Evolutionary conservation across 108 stramenopile genomes (phyloP), one percentile per base, ranked within the genome.

Genomic region (Aureococcus anophagefferens): DNA sequence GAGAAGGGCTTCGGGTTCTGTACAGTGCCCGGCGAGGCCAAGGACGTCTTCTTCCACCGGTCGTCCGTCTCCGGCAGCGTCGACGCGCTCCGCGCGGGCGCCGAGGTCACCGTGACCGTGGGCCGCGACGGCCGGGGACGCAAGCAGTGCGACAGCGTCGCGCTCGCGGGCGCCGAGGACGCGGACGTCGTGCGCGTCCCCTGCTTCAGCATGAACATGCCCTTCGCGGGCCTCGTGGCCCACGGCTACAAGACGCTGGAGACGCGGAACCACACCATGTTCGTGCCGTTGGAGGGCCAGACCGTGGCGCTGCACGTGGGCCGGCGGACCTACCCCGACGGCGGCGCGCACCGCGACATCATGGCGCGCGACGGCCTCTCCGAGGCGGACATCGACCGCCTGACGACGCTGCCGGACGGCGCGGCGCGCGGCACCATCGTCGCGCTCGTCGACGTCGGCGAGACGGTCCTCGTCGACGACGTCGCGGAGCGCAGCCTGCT

Each of bases 211-310:
- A 90, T 92, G 91, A 89, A 87, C 68, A 70, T 85, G 68, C 91
- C 91, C 17, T 92, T 90, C 74, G 88, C 87, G 0, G 88, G 89
- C 11, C 72, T 92, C 33, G 71, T 92, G n/a, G 81, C 84, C 16
- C 89, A 90, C 77, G 91, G 88, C 30, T 80, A 85, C 79, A 92
- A 92, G 68, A 88, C 86, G 25, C 62, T 92, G 7, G 91, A 92
- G 73, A 84, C 86, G 21, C 77, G 91, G 11, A 92, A 92, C 72
- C 85, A 88, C 25, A 87, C 89, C 28, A 90, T 92, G 88, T 92
- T 92, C 72, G 75, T 75, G 32, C 71, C 79, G 33, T 87, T 88
- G 64, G 81, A 84, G 63, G 91, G 91, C 18, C 89, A 89, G 5
- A 78, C 77, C 63, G 80, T 92, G 77, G 71, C 89, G 0, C 79